Percentiles rank a stretch among this genome's conserved stretches.
Conservation (phyloP, 2,329 filamentous ascomycete species). For the Penicillium sp. region DNA sequence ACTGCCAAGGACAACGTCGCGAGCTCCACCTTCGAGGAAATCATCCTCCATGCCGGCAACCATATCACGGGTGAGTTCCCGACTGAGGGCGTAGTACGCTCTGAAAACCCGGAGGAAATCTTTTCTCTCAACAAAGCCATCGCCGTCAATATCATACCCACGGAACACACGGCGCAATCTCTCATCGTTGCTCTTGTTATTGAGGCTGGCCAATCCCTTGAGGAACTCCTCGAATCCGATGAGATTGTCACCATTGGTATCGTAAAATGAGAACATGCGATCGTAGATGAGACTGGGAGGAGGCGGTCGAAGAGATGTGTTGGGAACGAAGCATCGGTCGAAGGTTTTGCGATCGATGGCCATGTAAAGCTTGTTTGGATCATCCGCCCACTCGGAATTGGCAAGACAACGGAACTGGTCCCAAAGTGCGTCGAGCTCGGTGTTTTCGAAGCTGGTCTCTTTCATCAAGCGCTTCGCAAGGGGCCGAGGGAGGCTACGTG, state of each 20-base stretch:
- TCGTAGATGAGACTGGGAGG: slow-evolving; percentile 89
- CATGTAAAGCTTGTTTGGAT: slow-evolving; percentile 70
- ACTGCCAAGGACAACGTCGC: slow-evolving; percentile 68
- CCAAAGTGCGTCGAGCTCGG: slow-evolving; percentile 88
- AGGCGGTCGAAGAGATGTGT: slow-evolving; percentile 71
- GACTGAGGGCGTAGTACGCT: slow-evolving; percentile 85
- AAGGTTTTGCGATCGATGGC: slow-evolving; percentile 93
- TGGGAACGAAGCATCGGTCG: slow-evolving; percentile 81
- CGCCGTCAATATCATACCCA: slow-evolving; percentile 84
- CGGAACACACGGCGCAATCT: slow-evolving; percentile 72
- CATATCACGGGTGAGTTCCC: slow-evolving; percentile 82
- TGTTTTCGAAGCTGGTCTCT: slow-evolving; percentile 74
- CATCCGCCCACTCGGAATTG: slow-evolving; percentile 74
- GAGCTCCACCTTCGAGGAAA: slow-evolving; percentile 67
- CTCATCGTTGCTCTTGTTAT: slow-evolving; percentile 56
- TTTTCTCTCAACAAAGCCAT: slow-evolving; percentile 77
- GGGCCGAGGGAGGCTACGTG: slow-evolving; percentile 60
- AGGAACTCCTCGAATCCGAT: slow-evolving; percentile 93
- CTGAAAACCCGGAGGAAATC: slow-evolving; percentile 90
- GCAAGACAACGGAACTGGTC: slow-evolving; percentile 96
- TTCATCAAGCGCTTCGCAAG: slow-evolving; percentile 65
- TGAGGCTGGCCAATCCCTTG: slow-evolving; percentile 66
- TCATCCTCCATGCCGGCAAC: slow-evolving; percentile 73
- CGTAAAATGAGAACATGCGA: slow-evolving; percentile 94
- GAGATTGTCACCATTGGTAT: slow-evolving; percentile 79